Evolutionary conservation across 2,329 filamentous ascomycete species (phyloP).

Genomic region (Whalleya microplaca): DNA sequence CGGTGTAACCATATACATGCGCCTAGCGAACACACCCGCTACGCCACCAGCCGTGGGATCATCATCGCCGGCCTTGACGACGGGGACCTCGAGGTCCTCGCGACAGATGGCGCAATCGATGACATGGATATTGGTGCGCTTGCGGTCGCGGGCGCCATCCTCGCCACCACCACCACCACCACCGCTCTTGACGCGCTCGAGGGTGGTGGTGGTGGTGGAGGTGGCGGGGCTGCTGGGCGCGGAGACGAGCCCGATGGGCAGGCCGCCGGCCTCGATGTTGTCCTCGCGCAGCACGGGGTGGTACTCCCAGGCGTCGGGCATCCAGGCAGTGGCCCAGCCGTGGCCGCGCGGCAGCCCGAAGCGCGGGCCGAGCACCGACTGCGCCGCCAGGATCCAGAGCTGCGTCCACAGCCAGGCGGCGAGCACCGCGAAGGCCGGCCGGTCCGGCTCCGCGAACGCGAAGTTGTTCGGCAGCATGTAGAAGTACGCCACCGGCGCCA

Average conservation of each 20-base stretch:
- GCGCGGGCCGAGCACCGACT: slow-evolving; percentile 86
- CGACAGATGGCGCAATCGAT: slow-evolving; percentile 97
- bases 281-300: slow-evolving; percentile 88
- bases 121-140: slow-evolving; percentile 46
- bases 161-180: too few relatives aligned
- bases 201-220: neutral
- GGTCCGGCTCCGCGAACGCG: slow-evolving; percentile 74
- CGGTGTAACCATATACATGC: slow-evolving; percentile 95
- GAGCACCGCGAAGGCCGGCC: slow-evolving; percentile 64
- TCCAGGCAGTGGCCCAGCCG: too few relatives aligned
- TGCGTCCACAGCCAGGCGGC: slow-evolving; percentile 87
- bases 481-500: slow-evolving; percentile 84
- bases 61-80: slow-evolving; percentile 65
- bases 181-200: slow-evolving; percentile 38
- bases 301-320: slow-evolving; percentile 87
- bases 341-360: slow-evolving; percentile 76
- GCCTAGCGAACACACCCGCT: slow-evolving; percentile 73
- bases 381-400: slow-evolving; percentile 74
- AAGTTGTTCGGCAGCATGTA: slow-evolving; percentile 80
- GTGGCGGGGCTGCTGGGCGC: slow-evolving; percentile 35
- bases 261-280: slow-evolving; percentile 74
- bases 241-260: slow-evolving; percentile 75
- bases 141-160: slow-evolving; percentile 29
- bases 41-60: slow-evolving; percentile 55
- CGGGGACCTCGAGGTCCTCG: slow-evolving; percentile 86